Evolutionary conservation across 345 rosid species (phyloP).

Genomic region (Combretum micranthum): DNA sequence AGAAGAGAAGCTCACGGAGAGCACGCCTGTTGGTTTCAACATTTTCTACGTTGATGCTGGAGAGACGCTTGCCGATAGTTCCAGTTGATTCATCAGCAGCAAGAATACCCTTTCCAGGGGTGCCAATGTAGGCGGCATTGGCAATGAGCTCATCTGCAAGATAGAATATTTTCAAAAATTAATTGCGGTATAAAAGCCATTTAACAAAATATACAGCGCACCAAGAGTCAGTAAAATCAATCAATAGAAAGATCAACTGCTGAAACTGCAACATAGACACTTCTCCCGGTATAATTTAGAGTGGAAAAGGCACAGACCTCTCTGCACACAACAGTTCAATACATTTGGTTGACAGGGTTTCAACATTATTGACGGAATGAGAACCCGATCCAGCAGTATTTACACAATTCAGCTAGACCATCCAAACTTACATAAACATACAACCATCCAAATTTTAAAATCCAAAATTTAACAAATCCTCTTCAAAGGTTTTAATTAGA

Average conservation of each 20-base stretch:
- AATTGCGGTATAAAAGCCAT: not conserved
- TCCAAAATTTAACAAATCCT: too few relatives aligned
- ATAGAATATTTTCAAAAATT: not conserved
- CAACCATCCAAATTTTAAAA: too few relatives aligned
- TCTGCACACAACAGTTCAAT: too few relatives aligned
- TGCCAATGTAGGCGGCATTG: constrained; percentile 91
- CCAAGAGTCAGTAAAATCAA: not conserved
- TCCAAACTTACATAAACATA: too few relatives aligned
- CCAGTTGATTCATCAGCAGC: constrained; percentile 99
- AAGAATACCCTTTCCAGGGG: constrained; percentile 98
- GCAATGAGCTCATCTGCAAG: constrained; percentile 68
- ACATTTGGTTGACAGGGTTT: too few relatives aligned
- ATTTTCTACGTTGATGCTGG: constrained; percentile 83
- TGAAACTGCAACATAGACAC: too few relatives aligned
- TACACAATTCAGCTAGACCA: too few relatives aligned
- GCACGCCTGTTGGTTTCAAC: constrained; percentile 73
- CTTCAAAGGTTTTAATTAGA: too few relatives aligned
- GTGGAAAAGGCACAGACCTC: too few relatives aligned
- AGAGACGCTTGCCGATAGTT: constrained; percentile 87
- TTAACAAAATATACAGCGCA: not conserved
- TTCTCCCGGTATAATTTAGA: too few relatives aligned
- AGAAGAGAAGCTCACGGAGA: constrained; percentile 89
- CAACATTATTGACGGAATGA: too few relatives aligned
- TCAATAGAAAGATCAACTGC: not conserved
- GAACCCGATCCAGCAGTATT: too few relatives aligned